Base-by-base conservation (phyloP, 495 filamentous ascomycete genomes). In the Aspergillus asperescens region DNA sequence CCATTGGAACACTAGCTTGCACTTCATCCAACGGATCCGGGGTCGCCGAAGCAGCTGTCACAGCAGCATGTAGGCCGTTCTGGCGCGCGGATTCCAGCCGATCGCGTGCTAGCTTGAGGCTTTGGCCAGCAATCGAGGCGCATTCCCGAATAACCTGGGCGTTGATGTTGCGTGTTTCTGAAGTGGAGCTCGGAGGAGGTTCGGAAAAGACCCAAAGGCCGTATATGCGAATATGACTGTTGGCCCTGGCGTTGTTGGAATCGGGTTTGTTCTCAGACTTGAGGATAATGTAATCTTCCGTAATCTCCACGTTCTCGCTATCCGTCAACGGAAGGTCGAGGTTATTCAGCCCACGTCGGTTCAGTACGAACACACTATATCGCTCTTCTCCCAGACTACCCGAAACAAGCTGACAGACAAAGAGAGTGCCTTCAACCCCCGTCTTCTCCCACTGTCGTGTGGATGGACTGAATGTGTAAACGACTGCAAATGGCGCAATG, bases 371-470 rank as follows among this genome's bases (percentile, higher is more conserved):
- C n/a, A 78, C 80, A 25, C 64, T 68, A 62, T 82, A 85, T 42
- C 81, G 69, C 20, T 81, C 77, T 32, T 72, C 70, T 34, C 73
- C 76, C 8, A 70, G 52, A 3, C 54, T 43, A 3, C 68, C 67
- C 12, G 70, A 64, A 4, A 74, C 63, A 48, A 82, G 79, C 48
- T 83, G 74, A 73, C 84, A 90, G 31, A 94, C 77, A 69, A 95
- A 96, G 37, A 95, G 73, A 3, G 85, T 85, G 39, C 90, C 90
- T 66, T 94, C 89, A 13, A 88, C 72, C 31, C 79, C 83, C 35
- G 73, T 74, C 65, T 89, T 92, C 59, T 92, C 84, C 90, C 90
- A 96, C 50, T 74, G 67, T 43, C 77, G 64, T 4, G 77, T 67
- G 3, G 73, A 67, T 18, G 80, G 75, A 32, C 71, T 76, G 70